Evolutionary conservation across 2,329 filamentous ascomycete genomes (phyloP).

Genomic region (Sclerotinia trifoliorum): DNA sequence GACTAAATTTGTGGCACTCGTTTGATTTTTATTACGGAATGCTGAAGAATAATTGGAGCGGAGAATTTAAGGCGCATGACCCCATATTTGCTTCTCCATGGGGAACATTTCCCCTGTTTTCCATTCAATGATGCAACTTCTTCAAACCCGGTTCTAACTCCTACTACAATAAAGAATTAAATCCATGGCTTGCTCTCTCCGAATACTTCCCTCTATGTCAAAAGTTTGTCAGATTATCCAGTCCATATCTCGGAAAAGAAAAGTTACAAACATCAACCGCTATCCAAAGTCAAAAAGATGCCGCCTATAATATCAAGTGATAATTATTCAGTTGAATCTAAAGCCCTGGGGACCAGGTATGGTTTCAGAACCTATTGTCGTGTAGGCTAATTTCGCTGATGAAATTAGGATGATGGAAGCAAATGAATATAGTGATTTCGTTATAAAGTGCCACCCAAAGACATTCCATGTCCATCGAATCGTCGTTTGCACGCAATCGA

Average conservation of each 20-base stretch:
- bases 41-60: constrained; percentile 4
- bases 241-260: neutral
- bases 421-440: constrained; percentile 28
- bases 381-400: neutral
- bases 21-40: constrained; percentile 14
- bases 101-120: neutral
- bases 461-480: constrained; percentile 29
- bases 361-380: neutral
- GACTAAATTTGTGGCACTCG: neutral
- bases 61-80: neutral
- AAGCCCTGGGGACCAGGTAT: constrained; percentile 1
- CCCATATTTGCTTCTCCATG: constrained; percentile 14
- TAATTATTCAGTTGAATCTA: neutral
- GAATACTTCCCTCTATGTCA: neutral
- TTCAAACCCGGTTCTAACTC: neutral
- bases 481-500: constrained; percentile 30
- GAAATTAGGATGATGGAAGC: constrained; percentile 10
- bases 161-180: neutral
- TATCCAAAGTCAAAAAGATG: neutral
- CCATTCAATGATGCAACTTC: neutral
- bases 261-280: neutral
- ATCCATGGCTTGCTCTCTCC: neutral
- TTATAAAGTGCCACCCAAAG: constrained; percentile 26
- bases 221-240: neutral
- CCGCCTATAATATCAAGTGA: neutral